phyloP scores from a whole-genome alignment of 2,329 filamentous ascomycete genomes.

The Fusarium illudens region DNA sequence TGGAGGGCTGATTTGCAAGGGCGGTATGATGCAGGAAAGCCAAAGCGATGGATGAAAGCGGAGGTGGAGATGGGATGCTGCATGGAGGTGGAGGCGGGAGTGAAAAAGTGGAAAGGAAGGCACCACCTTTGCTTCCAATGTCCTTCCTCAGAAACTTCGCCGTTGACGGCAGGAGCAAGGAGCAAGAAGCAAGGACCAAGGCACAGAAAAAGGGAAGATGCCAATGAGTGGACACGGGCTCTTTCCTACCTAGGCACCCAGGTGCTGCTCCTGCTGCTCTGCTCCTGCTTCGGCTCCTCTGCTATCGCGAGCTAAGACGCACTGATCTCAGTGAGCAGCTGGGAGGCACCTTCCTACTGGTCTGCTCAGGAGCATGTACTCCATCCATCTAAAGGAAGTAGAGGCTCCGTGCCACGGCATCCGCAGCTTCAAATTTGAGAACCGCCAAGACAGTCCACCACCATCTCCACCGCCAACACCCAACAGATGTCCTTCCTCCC shows the following conservation, averaged over 20 bases:
- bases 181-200: background rate
- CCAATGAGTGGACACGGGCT: background rate
- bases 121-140: conserved; percentile 2
- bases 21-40: conserved; percentile 7
- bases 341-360: background rate
- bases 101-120: conserved; percentile 2
- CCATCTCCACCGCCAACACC: background rate
- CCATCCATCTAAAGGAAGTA: background rate
- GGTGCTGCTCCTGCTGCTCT: background rate
- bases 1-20: conserved; percentile 8
- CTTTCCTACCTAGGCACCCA: background rate
- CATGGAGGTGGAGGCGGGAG: background rate
- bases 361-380: background rate
- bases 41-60: conserved; percentile 1
- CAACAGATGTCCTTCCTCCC: background rate
- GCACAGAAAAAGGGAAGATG: background rate
- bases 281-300: background rate
- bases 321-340: background rate
- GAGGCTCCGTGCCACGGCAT: background rate
- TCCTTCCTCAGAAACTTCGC: conserved; percentile 11
- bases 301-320: background rate
- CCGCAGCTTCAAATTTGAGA: conserved; percentile 5
- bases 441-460: background rate
- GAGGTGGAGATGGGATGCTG: background rate
- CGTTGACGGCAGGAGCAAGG: conserved; percentile 5